Evolutionary conservation across 2,329 filamentous ascomycete genomes (phyloP).

Genomic region (Phaeosphaeria sp.): DNA sequence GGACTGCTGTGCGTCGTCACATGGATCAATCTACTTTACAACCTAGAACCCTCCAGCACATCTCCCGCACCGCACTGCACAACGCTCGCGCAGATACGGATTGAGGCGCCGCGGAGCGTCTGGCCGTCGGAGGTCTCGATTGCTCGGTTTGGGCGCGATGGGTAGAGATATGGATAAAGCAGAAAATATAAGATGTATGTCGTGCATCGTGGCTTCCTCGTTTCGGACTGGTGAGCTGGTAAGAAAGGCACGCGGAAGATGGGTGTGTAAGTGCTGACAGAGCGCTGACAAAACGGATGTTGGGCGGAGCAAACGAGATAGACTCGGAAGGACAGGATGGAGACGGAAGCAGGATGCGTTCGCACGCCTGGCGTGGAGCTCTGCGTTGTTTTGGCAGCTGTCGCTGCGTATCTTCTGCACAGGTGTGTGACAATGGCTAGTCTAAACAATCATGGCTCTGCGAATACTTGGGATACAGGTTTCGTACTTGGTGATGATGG

Average conservation of each 20-base stretch:
- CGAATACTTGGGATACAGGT: background rate
- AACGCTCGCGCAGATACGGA: background rate
- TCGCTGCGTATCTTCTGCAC: no score
- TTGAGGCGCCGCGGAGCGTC: background rate
- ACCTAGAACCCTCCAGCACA: background rate
- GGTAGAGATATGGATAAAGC: no score
- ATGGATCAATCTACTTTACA: background rate
- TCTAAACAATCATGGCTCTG: no score
- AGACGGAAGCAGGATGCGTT: background rate
- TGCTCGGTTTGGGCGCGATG: background rate
- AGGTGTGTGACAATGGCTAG: no score
- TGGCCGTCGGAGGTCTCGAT: background rate
- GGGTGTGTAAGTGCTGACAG: background rate
- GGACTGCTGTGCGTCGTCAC: background rate
- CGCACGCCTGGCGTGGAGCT: background rate
- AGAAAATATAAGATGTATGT: background rate
- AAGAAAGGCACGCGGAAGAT: background rate
- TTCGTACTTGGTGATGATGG: no score
- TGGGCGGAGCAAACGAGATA: background rate
- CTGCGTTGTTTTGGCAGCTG: background rate
- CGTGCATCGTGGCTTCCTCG: background rate
- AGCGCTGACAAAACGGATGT: background rate
- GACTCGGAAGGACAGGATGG: background rate
- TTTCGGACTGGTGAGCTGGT: background rate
- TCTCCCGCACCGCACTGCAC: background rate